Evolutionary conservation across 192 early-diverging fungal species (phyloP).

Genomic region (Spizellomyces punctatus): DNA sequence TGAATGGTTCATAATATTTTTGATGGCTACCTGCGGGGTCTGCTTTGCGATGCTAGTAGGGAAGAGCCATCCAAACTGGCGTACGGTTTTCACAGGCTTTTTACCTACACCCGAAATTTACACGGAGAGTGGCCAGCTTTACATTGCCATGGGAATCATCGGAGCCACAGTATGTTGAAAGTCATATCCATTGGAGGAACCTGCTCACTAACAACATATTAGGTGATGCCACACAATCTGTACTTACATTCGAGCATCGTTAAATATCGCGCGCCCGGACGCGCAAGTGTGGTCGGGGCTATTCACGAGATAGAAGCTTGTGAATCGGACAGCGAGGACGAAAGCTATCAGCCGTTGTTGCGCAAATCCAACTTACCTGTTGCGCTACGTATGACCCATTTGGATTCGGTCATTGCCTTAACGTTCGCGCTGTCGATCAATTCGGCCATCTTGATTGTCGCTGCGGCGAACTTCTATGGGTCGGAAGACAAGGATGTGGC

Average conservation of each 20-base stretch:
- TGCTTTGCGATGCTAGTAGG: constrained; percentile 70
- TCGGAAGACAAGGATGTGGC: constrained; percentile 51
- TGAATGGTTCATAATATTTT: constrained; percentile 67
- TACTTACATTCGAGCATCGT: constrained; percentile 80
- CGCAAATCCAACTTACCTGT: constrained; percentile 68
- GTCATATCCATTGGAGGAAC: neutral
- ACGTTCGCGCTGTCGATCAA: constrained; percentile 77
- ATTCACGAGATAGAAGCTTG: constrained; percentile 17
- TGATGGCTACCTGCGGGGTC: constrained; percentile 63
- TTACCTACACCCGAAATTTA: constrained; percentile 61
- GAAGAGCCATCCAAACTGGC: constrained; percentile 58
- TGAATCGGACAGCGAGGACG: constrained; percentile 37
- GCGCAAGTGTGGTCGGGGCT: constrained; percentile 35
- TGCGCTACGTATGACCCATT: constrained; percentile 57
- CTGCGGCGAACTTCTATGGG: constrained; percentile 71
- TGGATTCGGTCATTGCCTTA: constrained; percentile 71
- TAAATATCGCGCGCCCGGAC: constrained; percentile 51
- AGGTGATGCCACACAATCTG: constrained; percentile 86
- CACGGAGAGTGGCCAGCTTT: constrained; percentile 58
- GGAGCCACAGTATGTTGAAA: constrained; percentile 69
- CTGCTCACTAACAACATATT: neutral
- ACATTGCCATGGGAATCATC: constrained; percentile 78
- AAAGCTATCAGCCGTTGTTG: constrained; percentile 55
- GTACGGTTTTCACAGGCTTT: constrained; percentile 68
- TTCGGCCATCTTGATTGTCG: constrained; percentile 77